Evolutionary conservation across 805 yeast genomes (phyloP).

Genomic region (Saturnispora kantuleensis): DNA sequence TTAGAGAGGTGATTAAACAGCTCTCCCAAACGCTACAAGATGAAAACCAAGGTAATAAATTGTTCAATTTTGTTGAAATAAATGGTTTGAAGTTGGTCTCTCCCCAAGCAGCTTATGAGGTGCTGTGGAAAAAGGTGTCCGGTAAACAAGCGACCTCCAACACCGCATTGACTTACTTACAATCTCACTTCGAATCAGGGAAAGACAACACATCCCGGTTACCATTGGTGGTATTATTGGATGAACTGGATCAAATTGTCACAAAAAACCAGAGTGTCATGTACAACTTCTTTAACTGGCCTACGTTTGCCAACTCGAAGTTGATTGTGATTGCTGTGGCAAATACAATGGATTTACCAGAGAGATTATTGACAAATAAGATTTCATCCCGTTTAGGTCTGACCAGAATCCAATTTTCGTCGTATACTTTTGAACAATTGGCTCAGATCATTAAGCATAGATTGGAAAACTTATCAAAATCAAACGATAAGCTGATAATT

Average conservation of each 20-base stretch:
- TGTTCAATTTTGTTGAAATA: constrained; percentile 72
- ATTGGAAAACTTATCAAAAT: constrained; percentile 38
- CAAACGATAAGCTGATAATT: constrained; percentile 36
- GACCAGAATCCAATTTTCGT: constrained; percentile 77
- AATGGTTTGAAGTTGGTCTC: constrained; percentile 80
- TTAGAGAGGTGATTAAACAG: constrained; percentile 73
- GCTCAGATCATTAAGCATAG: constrained; percentile 65
- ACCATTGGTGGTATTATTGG: constrained; percentile 71
- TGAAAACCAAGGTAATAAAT: constrained; percentile 16
- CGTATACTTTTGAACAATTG: constrained; percentile 75
- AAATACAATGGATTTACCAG: constrained; percentile 96
- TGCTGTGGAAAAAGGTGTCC: constrained; percentile 67
- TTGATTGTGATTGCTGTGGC: constrained; percentile 89
- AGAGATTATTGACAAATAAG: constrained; percentile 75
- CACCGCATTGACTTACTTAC: constrained; percentile 59
- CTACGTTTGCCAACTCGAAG: constrained; percentile 69
- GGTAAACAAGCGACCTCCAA: constrained; percentile 49
- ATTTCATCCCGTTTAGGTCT: constrained; percentile 87
- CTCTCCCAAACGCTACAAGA: constrained; percentile 29
- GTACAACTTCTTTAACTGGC: constrained; percentile 98
- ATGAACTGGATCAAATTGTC: constrained; percentile 88
- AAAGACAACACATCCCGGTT: constrained; percentile 23
- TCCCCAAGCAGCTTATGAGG: constrained; percentile 75
- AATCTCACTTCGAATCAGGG: constrained; percentile 46
- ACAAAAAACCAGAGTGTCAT: constrained; percentile 74